Percentiles rank a stretch among this genome's conserved stretches.
phyloP scores from a whole-genome alignment of 2,329 filamentous ascomycete genomes.

The Fusarium redolens region DNA sequence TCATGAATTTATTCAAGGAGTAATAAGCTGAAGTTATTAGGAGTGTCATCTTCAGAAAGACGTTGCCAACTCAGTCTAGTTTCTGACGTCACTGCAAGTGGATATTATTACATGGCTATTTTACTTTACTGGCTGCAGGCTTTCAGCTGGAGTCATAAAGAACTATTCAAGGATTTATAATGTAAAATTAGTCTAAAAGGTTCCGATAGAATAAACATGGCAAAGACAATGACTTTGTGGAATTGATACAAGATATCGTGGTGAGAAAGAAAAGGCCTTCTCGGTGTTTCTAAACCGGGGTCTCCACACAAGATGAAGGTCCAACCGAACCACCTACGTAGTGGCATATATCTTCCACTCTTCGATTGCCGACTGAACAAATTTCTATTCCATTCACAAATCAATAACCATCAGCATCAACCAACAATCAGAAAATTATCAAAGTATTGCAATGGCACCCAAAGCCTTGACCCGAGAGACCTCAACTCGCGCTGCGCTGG shows the following conservation, averaged over 20 bases:
- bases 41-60: not conserved
- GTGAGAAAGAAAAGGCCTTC: not conserved
- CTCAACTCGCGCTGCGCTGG: slow-evolving; percentile 22
- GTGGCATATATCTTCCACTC: not conserved
- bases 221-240: not conserved
- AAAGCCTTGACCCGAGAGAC: slow-evolving; percentile 31
- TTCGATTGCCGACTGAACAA: not conserved
- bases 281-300: slow-evolving; percentile 2
- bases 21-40: not conserved
- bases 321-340: slow-evolving; percentile 24
- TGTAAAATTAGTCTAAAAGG: not conserved
- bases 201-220: too few species aligned
- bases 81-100: not conserved
- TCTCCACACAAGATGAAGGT: slow-evolving; percentile 28
- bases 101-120: not conserved
- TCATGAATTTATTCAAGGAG: not conserved
- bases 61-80: not conserved
- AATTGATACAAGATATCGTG: not conserved
- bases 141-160: not conserved
- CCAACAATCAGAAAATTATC: not conserved
- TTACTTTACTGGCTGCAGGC: not conserved
- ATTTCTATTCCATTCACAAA: not conserved
- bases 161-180: not conserved
- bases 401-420: not conserved
- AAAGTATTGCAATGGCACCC: slow-evolving; percentile 20